Base-by-base conservation (phyloP, 202 grass and related monocot genomes). In the Eragrostis tef region DNA sequence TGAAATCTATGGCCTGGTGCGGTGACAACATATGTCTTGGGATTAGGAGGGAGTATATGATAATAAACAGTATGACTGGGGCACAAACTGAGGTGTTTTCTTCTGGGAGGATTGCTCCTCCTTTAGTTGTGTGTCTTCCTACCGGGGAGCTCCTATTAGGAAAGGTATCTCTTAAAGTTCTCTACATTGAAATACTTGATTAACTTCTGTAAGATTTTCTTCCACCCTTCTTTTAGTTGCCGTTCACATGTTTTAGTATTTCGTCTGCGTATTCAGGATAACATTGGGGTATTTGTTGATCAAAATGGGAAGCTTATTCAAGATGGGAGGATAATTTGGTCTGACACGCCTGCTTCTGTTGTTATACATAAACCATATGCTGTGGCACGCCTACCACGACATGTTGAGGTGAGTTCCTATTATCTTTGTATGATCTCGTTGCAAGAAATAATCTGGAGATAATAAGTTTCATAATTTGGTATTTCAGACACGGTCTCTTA, bases 271-370 rank as follows among this genome's bases (percentile, higher is more conserved):
- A 29, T 81, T 45, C 80, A 99, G 96, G 96, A 99, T 79, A 99
- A 99, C 71, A 91, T 99, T 72, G 96, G 96, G 69, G 87, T 99
- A 74, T 96, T 96, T 81, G 91, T 99, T 74, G 93, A 99, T 81
- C 93, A 99, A 92, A 99, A 93, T 24, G 96, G 96, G 48, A 96
- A 95, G 78, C 89, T 93, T 91, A 78, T 96, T 79, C 96, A 99
- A 80, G 93, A 99, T 20, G 96, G 91, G 27, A 93, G 87, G 78
- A 93, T 99, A 90, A 93, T 94, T 86, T 99, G 96, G 96, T 96
- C 93, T 49, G 91, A 99, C 47, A 88, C 83, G 2, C 93, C 96
- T 80, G 77, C 87, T 69, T 91, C 82, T 78, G 87, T 99, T 54
- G 87, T 88, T 81, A 87, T 99, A 72, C 93, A 96, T 74, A 91